These are phyloP conservation scores for Pugionium cornutum DNA, from an alignment of 345 rosid genomes.

Conservation along the genomic window DNA sequence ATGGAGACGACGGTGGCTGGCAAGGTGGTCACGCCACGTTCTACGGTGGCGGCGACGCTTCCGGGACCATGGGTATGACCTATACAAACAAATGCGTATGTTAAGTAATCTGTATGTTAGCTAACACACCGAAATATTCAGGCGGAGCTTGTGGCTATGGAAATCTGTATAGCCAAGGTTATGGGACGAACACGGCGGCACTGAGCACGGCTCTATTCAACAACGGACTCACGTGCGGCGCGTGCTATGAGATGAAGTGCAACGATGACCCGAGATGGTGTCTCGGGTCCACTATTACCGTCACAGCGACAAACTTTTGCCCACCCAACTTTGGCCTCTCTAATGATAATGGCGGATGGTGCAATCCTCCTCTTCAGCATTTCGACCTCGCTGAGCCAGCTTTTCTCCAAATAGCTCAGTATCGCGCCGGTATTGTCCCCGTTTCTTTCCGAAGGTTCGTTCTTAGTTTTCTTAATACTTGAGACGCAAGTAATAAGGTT, in stretches of 20 bases:
- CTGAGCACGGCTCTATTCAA: slow-evolving; percentile 78
- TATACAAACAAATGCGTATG: not conserved
- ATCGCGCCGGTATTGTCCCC: slow-evolving; percentile 93
- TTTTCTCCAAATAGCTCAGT: slow-evolving; percentile 88
- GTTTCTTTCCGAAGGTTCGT: slow-evolving; percentile 76
- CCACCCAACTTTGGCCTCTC: slow-evolving; percentile 76
- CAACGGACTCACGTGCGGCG: slow-evolving; percentile 74
- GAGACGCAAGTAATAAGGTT: not conserved
- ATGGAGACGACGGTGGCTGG: slow-evolving; percentile 72
- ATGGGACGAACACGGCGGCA: slow-evolving; percentile 80
- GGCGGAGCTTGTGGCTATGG: slow-evolving; percentile 91
- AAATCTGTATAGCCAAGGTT: slow-evolving; percentile 68
- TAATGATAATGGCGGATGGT: slow-evolving; percentile 95
- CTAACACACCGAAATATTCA: slow-evolving; percentile 35
- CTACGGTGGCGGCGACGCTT: slow-evolving; percentile 79
- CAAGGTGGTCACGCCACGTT: slow-evolving; percentile 70
- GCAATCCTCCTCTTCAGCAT: slow-evolving; percentile 97
- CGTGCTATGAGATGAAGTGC: slow-evolving; percentile 77
- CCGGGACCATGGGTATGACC: slow-evolving; percentile 75
- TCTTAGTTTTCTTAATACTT: slow-evolving; percentile 8
- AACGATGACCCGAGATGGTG: slow-evolving; percentile 69
- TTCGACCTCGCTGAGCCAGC: slow-evolving; percentile 96
- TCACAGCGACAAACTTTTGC: slow-evolving; percentile 85
- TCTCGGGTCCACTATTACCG: slow-evolving; percentile 59
- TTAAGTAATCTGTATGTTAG: slow-evolving; percentile 13